Base-by-base conservation (phyloP, 352 stramenopile species). In the Phytophthora hybrid region DNA sequence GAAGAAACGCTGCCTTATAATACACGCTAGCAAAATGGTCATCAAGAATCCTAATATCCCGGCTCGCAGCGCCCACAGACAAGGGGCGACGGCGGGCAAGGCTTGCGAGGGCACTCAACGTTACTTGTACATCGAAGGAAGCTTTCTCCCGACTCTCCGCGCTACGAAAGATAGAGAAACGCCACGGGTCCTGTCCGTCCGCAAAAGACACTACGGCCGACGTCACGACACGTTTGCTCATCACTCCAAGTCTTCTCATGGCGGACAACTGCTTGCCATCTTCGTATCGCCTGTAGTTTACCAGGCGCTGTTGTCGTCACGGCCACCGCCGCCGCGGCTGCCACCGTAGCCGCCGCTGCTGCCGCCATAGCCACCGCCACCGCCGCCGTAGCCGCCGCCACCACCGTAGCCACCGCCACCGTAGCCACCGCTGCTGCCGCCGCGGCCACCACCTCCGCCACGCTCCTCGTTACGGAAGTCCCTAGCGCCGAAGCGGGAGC, bases 221-320 rank as follows among this genome's bases (percentile, higher is more conserved):
- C 64, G 66, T 63, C 72, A 76, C 73, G 65, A 79, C 74, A 69
- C 63, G 66, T 63, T 76, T 66, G 73, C 69, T 69, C 69, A 66
- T 73, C 71, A 74, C 77, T 82, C 74, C 71, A 81, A 77, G 64
- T 76, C 68, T 80, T 81, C 75, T 71, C 74, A 71, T 73, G 71
- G 71, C 71, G 70, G 74, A 76, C 74, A 70, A 78, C 74, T 81
- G 71, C 75, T 79, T 79, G 71, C 75, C 75, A 81, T 81, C 75
- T 81, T 76, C 60, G 49, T 71, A 39, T 53, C 66, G 61, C 67
- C 64, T 57, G 34, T 68, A 46, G 69, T 66, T 89, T 97, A 97
- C 90, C 90, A 97, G 78, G 90, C 89, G 76, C 90, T 97, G 85
- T 97, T 97, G 79, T 96, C 88, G 10, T 89, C 83, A 71, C 81